Conservation (phyloP, 306 rosid genomes). For the Begonia fuchsioides region DNA sequence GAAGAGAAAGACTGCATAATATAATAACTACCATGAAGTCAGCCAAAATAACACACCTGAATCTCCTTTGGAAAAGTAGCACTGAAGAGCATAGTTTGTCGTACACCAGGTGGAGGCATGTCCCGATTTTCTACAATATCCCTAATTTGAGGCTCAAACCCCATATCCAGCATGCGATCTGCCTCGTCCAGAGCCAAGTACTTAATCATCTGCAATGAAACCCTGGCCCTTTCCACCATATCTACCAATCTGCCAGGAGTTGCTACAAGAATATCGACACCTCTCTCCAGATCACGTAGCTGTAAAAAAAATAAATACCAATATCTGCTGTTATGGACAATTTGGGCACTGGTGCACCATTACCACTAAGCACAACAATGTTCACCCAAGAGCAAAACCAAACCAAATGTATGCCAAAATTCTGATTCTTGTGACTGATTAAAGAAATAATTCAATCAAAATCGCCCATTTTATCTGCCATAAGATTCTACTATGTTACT, state of each 20-base stretch:
- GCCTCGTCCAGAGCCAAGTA: conserved; percentile 73
- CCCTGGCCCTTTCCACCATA: conserved; percentile 80
- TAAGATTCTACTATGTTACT: too few species aligned
- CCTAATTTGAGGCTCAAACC: conserved; percentile 70
- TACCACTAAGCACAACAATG: too few species aligned
- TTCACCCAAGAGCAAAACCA: too few species aligned
- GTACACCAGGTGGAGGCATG: conserved; percentile 70
- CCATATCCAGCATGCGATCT: conserved; percentile 75
- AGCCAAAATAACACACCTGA: conserved; percentile 31
- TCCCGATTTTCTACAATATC: conserved; percentile 76
- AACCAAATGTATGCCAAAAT: too few species aligned
- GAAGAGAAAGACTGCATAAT: background rate
- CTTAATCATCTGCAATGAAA: conserved; percentile 58
- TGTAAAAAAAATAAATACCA: conserved; percentile 14
- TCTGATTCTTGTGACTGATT: too few species aligned
- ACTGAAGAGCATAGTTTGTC: conserved; percentile 85
- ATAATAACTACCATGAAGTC: too few species aligned
- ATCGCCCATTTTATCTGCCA: too few species aligned
- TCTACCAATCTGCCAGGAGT: conserved; percentile 94
- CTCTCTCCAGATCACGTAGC: conserved; percentile 87
- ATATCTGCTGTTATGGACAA: background rate
- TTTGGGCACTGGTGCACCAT: too few species aligned
- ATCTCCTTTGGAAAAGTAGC: conserved; percentile 86
- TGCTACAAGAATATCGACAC: conserved; percentile 91
- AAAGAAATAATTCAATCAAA: too few species aligned